A percentile compares a stretch with the other conserved stretches of the same genome.
phyloP scores from a whole-genome alignment of 2,329 filamentous ascomycete species.

The Penicillium hesseltinei region DNA sequence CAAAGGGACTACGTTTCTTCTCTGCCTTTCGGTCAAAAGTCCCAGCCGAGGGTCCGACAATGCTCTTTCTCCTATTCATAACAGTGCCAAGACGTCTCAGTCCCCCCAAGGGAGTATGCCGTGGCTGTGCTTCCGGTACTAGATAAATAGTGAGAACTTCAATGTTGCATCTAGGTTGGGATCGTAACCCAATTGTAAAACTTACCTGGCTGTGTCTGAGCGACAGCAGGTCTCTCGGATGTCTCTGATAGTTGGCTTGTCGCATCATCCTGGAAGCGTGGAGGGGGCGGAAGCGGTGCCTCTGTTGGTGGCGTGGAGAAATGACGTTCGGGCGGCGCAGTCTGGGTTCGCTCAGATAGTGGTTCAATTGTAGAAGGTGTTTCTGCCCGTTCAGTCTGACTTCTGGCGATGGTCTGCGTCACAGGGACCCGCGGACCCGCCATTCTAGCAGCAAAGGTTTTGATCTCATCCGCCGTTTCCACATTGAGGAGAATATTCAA shows the following conservation, averaged over 20 bases:
- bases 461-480: slow-evolving; percentile 82
- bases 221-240: slow-evolving; percentile 36
- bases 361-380: slow-evolving; percentile 10
- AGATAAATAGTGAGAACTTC: slow-evolving; percentile 15
- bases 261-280: slow-evolving; percentile 51
- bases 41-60: slow-evolving; percentile 36
- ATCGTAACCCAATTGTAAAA: not conserved
- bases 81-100: slow-evolving; percentile 49
- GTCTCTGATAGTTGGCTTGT: slow-evolving; percentile 55
- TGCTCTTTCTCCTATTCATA: slow-evolving; percentile 48
- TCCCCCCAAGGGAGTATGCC: slow-evolving; percentile 44
- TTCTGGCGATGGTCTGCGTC: slow-evolving; percentile 14
- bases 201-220: slow-evolving; percentile 38
- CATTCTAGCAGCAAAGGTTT: slow-evolving; percentile 41
- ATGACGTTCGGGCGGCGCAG: slow-evolving; percentile 18
- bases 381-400: slow-evolving; percentile 20
- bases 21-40: slow-evolving; percentile 32
- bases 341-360: slow-evolving; percentile 18
- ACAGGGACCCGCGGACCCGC: slow-evolving; percentile 12
- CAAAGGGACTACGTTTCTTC: slow-evolving; percentile 46
- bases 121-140: slow-evolving; percentile 35
- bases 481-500: slow-evolving; percentile 82
- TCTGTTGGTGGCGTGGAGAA: not conserved
- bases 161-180: not conserved
- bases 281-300: slow-evolving; percentile 40